Evolutionary conservation across 2,329 filamentous ascomycete genomes (phyloP).

Genomic region (Fusarium nisikadoi): DNA sequence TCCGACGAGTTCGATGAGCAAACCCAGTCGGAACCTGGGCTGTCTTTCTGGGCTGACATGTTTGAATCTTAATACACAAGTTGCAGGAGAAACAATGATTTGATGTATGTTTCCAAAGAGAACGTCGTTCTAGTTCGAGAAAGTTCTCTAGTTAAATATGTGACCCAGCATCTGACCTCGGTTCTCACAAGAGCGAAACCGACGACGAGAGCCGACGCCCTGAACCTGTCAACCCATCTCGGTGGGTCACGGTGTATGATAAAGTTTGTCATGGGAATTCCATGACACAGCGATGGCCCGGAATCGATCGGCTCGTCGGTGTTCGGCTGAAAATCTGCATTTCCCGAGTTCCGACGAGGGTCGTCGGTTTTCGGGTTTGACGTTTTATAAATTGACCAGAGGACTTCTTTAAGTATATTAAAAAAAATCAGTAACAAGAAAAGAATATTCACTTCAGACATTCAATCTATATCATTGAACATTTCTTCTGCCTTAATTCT

Average conservation of each 20-base stretch:
- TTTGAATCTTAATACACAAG: background rate
- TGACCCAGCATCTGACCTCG: background rate
- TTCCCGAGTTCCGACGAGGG: conserved; percentile 19
- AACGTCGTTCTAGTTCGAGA: background rate
- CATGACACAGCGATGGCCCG: background rate
- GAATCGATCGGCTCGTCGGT: conserved; percentile 19
- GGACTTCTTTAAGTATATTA: fast-evolving
- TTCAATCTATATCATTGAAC: fast-evolving
- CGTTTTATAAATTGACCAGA: conserved; percentile 1
- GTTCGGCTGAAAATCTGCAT: background rate
- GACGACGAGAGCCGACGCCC: background rate
- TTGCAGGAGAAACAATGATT: fast-evolving
- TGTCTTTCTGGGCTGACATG: background rate
- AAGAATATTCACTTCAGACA: fast-evolving
- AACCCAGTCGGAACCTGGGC: background rate
- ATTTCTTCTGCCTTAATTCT: fast-evolving
- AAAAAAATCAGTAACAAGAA: fast-evolving
- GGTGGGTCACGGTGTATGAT: background rate
- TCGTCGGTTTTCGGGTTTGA: conserved; percentile 26
- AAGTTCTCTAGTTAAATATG: conserved; percentile 6
- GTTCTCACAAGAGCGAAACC: background rate
- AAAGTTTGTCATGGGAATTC: conserved; percentile 2
- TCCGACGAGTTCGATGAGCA: conserved; percentile 8
- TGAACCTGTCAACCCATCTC: background rate
- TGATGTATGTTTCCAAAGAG: background rate